Conservation (phyloP, 805 yeast genomes). For the Vanderwaltozyma polyspora region DNA sequence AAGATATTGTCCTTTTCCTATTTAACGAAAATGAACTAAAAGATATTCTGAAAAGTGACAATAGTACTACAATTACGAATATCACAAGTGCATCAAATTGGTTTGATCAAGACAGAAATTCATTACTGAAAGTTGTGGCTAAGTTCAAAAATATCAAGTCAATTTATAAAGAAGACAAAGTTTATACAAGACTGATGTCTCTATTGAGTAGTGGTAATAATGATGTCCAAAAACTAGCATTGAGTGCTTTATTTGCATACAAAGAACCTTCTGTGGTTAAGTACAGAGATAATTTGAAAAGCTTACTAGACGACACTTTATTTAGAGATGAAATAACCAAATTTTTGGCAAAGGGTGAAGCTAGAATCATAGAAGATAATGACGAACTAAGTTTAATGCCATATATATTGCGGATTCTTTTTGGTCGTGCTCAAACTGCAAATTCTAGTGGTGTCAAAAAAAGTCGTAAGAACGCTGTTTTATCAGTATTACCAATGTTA, state of each 20-base stretch:
- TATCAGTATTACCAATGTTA: constrained; percentile 51
- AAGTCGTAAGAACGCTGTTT: constrained; percentile 61
- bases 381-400: constrained; percentile 61
- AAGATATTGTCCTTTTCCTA: constrained; percentile 47
- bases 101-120: constrained; percentile 43
- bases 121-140: constrained; percentile 50
- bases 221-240: constrained; percentile 60
- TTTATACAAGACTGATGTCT: constrained; percentile 41
- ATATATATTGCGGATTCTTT: constrained; percentile 61
- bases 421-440: constrained; percentile 73
- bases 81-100: constrained; percentile 23
- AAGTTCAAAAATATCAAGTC: constrained; percentile 52
- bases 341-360: constrained; percentile 40
- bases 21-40: constrained; percentile 25
- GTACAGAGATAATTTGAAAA: constrained; percentile 62
- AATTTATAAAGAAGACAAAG: constrained; percentile 40
- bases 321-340: constrained; percentile 77
- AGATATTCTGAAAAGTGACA: constrained; percentile 12
- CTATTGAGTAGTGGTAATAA: constrained; percentile 51
- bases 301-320: constrained; percentile 67
- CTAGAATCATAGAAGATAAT: constrained; percentile 42
- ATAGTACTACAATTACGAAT: constrained; percentile 1
- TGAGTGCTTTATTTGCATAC: constrained; percentile 57
- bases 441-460: constrained; percentile 58
- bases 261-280: constrained; percentile 47